Evolutionary conservation across 192 early-diverging fungal species (phyloP), one percentile per base, ranked within the genome.

Genomic region (Umbelopsis sp.): DNA sequence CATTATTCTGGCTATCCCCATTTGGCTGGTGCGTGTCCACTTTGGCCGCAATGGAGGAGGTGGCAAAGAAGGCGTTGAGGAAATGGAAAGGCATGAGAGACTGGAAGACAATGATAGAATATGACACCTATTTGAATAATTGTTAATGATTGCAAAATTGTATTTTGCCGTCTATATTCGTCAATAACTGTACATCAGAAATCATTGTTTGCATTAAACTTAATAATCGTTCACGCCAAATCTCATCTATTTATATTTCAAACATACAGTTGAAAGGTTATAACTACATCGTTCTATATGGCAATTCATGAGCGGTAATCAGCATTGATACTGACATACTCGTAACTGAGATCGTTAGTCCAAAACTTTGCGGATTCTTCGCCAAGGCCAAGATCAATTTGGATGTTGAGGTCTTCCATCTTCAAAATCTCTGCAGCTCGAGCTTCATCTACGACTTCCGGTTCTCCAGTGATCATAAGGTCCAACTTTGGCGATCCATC

Each of bases 301-400:
- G 37, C 37, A 41, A 22, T 50, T 69, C 79, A 90, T 45, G 86
- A 87, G 23, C 93, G 89, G 74, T 96, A 98, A 69, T 96, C 93
- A 18, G 92, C 93, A 76, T 98, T 98, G 74, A 98, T 98, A 21
- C 85, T 90, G 35, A 98, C 87, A 76, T 98, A 98, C 68, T 95
- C 95, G 71, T 95, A 91, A 64, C 90, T 94, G 30, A 97, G 84
- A 82, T 98, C 97, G 71, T 95, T 97, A 4, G 97, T 99, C 87
- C 93, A 99, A 86, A 97, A 93, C 11, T 85, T 85, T 6, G 93
- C 92, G 51, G 83, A 82, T 69, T 90, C 91, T 4, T 73, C 65
- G 12, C 96, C 96, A 64, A 92, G 35, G 1, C 90, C 91, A 70
- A 99, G 71, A 30, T 93, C 89, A 3, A 98, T 92, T 21, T 81